Conservation (phyloP, 768 basidiomycete species). For the Mycena vulgaris region DNA sequence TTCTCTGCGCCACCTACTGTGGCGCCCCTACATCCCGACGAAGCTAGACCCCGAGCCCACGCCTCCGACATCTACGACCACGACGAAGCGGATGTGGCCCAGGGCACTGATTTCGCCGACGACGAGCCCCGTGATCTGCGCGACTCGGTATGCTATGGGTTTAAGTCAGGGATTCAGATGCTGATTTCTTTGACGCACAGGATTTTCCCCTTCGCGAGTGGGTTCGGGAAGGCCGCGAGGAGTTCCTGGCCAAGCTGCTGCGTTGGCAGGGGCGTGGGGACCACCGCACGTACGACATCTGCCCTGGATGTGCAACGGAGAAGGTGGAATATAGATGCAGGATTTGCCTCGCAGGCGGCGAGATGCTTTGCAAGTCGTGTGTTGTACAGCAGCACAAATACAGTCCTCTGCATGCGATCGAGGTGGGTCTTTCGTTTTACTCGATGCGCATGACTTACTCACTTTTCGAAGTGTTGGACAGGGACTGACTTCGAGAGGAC, state of each 20-base stretch:
- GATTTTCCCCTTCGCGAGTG: neutral
- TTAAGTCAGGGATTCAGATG: neutral
- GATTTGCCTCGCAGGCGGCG: neutral
- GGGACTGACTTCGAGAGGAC: slow-evolving; percentile 22
- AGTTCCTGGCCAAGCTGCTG: neutral
- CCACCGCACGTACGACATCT: neutral
- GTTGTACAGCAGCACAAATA: neutral
- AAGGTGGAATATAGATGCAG: neutral
- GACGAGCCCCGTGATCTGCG: no score
- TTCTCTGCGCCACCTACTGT: no score
- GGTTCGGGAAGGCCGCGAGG: neutral
- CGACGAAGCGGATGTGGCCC: no score
- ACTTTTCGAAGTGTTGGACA: slow-evolving; percentile 27
- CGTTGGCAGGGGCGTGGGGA: neutral
- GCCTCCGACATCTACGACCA: no score
- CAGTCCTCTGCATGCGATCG: neutral
- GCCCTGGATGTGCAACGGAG: neutral
- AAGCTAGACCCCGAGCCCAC: no score
- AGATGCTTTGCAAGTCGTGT: neutral
- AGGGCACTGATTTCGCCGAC: no score
- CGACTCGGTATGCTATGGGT: neutral
- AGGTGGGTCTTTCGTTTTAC: neutral
- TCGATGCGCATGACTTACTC: neutral
- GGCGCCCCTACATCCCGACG: no score
- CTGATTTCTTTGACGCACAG: neutral